Conservation (phyloP, 352 stramenopile species). For the Phytopythium ostracodes region DNA sequence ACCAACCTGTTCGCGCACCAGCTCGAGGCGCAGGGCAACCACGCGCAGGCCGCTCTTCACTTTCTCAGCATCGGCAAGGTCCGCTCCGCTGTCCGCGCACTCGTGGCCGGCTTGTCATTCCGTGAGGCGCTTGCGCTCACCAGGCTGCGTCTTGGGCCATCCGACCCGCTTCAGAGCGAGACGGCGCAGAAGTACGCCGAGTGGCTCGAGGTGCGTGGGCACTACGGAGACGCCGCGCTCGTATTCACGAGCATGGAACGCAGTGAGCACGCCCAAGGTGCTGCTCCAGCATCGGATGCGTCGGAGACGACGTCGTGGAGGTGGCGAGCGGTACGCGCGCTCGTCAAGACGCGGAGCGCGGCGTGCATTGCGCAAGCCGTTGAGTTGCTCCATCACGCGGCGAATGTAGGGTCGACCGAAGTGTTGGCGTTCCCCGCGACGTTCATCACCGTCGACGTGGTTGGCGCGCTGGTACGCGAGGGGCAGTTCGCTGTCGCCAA, state of each 20-base stretch:
- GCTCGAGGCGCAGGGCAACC: constrained; percentile 37
- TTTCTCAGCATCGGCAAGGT: constrained; percentile 61
- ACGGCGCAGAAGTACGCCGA: constrained; percentile 34
- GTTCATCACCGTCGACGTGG: constrained; percentile 37
- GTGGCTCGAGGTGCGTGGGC: constrained; percentile 29
- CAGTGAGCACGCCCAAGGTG: not conserved
- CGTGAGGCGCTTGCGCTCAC: constrained; percentile 59
- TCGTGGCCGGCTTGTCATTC: constrained; percentile 34
- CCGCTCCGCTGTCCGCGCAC: constrained; percentile 34
- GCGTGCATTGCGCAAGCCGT: constrained; percentile 25
- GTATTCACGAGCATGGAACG: constrained; percentile 18
- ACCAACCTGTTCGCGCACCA: constrained; percentile 59
- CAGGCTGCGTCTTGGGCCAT: constrained; percentile 29
- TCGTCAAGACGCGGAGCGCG: constrained; percentile 32
- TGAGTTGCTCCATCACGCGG: constrained; percentile 18
- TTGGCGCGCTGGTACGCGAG: constrained; percentile 13
- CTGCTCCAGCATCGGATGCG: not conserved
- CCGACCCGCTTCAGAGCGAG: constrained; percentile 33
- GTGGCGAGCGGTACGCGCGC: constrained; percentile 18
- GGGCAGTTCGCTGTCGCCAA: constrained; percentile 24
- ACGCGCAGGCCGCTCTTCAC: constrained; percentile 52
- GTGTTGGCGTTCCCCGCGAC: constrained; percentile 30
- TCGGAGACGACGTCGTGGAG: constrained; percentile 8
- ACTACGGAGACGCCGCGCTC: constrained; percentile 28
- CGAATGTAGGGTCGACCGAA: not conserved